Percentiles rank a stretch among this genome's conserved stretches.
These are phyloP conservation scores for Hypocreales sp. DNA, from an alignment of 2,329 filamentous ascomycete species.

Conservation along the genomic window DNA sequence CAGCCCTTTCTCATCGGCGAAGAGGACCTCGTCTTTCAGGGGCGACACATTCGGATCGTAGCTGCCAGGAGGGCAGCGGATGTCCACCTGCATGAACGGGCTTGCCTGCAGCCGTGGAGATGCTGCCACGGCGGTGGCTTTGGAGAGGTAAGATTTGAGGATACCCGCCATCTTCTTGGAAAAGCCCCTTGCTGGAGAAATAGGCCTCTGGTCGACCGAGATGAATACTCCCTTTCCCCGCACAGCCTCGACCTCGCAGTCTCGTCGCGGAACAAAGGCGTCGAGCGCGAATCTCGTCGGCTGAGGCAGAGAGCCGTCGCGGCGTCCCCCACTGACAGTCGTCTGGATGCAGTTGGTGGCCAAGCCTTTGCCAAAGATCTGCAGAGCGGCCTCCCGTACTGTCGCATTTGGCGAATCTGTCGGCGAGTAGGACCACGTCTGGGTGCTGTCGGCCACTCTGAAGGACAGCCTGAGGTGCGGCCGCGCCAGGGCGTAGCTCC, in stretches of 20 bases:
- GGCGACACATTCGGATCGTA: slow-evolving; percentile 63
- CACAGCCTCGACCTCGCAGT: slow-evolving; percentile 26
- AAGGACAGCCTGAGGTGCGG: slow-evolving; percentile 46
- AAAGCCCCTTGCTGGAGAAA: slow-evolving; percentile 37
- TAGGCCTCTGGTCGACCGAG: slow-evolving; percentile 52
- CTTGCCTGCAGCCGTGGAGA: slow-evolving; percentile 21
- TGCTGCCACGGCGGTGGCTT: slow-evolving; percentile 8
- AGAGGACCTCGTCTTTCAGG: slow-evolving; percentile 57
- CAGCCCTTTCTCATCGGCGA: slow-evolving; percentile 35
- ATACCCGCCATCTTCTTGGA: slow-evolving; percentile 41
- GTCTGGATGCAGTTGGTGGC: slow-evolving; percentile 36
- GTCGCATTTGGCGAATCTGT: slow-evolving; percentile 26
- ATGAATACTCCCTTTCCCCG: slow-evolving; percentile 39
- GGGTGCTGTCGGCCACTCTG: slow-evolving; percentile 37
- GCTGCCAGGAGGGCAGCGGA: slow-evolving; percentile 41
- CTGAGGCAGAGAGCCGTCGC: background rate
- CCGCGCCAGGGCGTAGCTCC: slow-evolving; percentile 50
- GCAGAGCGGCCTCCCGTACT: slow-evolving; percentile 42
- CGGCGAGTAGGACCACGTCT: slow-evolving; percentile 47
- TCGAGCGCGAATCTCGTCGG: slow-evolving; percentile 24
- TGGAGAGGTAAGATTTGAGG: slow-evolving; percentile 34
- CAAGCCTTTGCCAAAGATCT: slow-evolving; percentile 43
- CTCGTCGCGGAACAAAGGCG: slow-evolving; percentile 39
- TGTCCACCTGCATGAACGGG: slow-evolving; percentile 48
- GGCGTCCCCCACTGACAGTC: slow-evolving; percentile 10